Evolutionary conservation across 164 flowering plant species (phyloP), one percentile per base, ranked within the genome.

Genomic region (Litsea cubeba): DNA sequence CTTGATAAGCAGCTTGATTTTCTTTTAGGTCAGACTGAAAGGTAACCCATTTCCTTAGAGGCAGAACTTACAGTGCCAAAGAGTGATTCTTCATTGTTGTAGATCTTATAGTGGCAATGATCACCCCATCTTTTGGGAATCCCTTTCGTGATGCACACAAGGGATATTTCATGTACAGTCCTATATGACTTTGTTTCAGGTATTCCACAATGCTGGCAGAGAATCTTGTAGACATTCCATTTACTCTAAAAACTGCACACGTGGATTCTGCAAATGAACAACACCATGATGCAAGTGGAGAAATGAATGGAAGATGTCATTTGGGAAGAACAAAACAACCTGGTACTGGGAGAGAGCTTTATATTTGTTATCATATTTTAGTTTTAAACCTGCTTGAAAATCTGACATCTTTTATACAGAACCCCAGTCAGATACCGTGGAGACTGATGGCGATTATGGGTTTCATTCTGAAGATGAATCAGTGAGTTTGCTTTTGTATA

Each of bases 181-280:
- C 28, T 63, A 23, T 15, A 71, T 57, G 58, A 67, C 68, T 72
- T 70, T 75, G 50, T 69, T 72, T 76, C 78, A 96, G 99, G 93
- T 96, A 96, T 82, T 96, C 99, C 73, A 92, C 98, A 63, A 96
- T 94, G 99, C 88, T 96, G 20, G 99, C 98, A 50, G 98, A 94
- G 83, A 96, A 96, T 83, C 95, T 96, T 76, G 89, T 84, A 68
- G 90, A 88, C 65, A 65, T 86, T 72, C 83, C 86, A 72, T 69
- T 28, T 76, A 75, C 80, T 50, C 65, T 63, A 65, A 85, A 78
- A 74, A 74, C 84, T 62, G 65, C 66, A 32, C 79, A 77, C 67
- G 77, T 72, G 70, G 51, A 67, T 75, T 51, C 83, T 62, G 68
- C 74, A n/a, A 67, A 57, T 68, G 81, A 83, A 71, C 81, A 76